Base-by-base conservation (phyloP, 345 rosid genomes). In the Viola odorata region DNA sequence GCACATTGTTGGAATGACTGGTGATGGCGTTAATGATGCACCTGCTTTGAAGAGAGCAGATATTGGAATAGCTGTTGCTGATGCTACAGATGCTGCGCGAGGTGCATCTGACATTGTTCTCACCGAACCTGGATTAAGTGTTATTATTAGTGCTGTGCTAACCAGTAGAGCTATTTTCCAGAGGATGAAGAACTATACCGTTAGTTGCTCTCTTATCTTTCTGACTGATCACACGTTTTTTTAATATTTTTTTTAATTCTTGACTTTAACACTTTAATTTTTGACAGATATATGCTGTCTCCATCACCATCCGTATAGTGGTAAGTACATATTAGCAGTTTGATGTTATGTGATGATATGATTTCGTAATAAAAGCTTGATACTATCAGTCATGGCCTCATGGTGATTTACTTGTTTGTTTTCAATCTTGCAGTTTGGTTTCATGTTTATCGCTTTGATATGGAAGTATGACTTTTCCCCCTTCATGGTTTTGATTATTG, bases 11-110 rank as follows among this genome's bases (percentile, higher is more conserved):
- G 77, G 77, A 41, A 73, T 73, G 77, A 73, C 77, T 12, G 76
- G 76, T 8, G 76, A 72, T 62, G 76, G 76, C 36, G 76, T 72
- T 48, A 72, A 72, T 40, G 76, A 72, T 58, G 76, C 76, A 3
- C 76, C 76, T 12, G 76, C 76, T 13, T 54, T 72, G 68, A 72
- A 72, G 50, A 72, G 61, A 68, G 76, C 76, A 11, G 76, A 72
- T 53, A 72, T 72, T 13, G 76, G 76, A 7, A 72, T 72, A 44
- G 71, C 76, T 41, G 76, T 72, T 13, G 68, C 72, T 7, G 76
- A 72, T 62, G 71, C 76, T 5, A 72, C 76, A 13, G 76, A 72
- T 62, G 76, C 76, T 44, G 76, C 76, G 10, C 42, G 77, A 52
- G 7, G 77, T 54, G 77, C 76, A 0, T 67, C 76, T 9, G 76